Conservation (phyloP, 148 eudicot species). For the Rhododendron mucronatum region DNA sequence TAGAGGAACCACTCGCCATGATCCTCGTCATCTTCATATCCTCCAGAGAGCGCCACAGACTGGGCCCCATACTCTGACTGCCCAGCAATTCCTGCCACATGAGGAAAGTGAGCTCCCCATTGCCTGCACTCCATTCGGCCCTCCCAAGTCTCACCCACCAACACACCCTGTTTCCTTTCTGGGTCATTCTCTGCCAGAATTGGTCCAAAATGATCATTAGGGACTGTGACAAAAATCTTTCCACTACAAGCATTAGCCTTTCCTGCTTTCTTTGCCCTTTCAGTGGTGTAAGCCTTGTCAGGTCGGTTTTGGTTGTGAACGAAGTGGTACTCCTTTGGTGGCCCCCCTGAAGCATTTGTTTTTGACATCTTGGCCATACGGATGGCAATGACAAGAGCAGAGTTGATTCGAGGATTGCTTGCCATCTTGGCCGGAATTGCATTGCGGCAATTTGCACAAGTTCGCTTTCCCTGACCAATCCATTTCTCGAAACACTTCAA, state of each 20-base stretch:
- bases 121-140: constrained; percentile 90
- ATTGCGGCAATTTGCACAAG: constrained; percentile 76
- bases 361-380: constrained; percentile 60
- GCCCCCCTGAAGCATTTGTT: constrained; percentile 18
- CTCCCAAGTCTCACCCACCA: constrained; percentile 81
- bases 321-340: constrained; percentile 47
- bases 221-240: constrained; percentile 81
- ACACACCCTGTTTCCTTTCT: constrained; percentile 54
- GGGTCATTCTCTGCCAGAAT: constrained; percentile 81
- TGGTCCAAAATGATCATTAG: constrained; percentile 80
- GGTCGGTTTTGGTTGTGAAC: constrained; percentile 77
- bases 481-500: constrained; percentile 91
- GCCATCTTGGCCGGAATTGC: constrained; percentile 59
- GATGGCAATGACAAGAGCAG: constrained; percentile 76
- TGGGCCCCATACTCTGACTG: constrained; percentile 79
- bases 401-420: constrained; percentile 70
- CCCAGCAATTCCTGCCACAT: constrained; percentile 89
- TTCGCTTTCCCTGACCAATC: constrained; percentile 70
- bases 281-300: constrained; percentile 79
- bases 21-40: constrained; percentile 89
- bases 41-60: constrained; percentile 94
- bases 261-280: constrained; percentile 68
- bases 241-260: constrained; percentile 94
- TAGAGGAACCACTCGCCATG: constrained; percentile 98
- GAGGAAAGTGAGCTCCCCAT: constrained; percentile 96